A percentile compares a stretch with the other conserved stretches of the same genome.
Evolutionary conservation across 495 filamentous ascomycete genomes (phyloP).

Genomic region (Penicillium soppii): DNA sequence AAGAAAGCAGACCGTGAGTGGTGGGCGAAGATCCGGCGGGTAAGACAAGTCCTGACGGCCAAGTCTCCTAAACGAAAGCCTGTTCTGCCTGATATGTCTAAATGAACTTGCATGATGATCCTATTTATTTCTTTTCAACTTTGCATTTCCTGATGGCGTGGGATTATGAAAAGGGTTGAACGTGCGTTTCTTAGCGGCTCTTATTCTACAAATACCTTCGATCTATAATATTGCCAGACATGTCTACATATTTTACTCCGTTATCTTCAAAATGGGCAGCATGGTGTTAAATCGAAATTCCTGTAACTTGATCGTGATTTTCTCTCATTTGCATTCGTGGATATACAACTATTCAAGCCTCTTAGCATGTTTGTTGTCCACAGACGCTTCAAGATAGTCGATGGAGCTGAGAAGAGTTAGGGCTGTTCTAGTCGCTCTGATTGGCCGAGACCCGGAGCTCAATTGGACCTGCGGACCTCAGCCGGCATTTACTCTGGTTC

Average conservation of each 20-base stretch:
- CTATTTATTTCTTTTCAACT: slow-evolving; percentile 1
- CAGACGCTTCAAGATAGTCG: not conserved
- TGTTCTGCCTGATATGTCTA: slow-evolving; percentile 1
- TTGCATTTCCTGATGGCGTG: slow-evolving; percentile 8
- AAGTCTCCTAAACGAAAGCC: slow-evolving; percentile 37
- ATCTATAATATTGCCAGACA: not conserved
- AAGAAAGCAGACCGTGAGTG: slow-evolving; percentile 49
- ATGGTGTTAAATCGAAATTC: no score
- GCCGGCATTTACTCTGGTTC: not conserved
- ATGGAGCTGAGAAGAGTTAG: not conserved
- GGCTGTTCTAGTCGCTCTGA: slow-evolving; percentile 3
- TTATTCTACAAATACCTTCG: not conserved
- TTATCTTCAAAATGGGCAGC: no score
- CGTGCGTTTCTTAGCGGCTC: slow-evolving; percentile 14
- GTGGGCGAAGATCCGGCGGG: slow-evolving; percentile 51
- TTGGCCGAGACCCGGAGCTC: slow-evolving; percentile 5
- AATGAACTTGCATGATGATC: slow-evolving; percentile 5
- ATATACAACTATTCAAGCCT: no score
- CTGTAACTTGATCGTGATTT: no score
- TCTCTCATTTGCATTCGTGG: not conserved
- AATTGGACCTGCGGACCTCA: not conserved
- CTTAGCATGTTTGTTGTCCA: no score
- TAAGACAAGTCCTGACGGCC: slow-evolving; percentile 47
- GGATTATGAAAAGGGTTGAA: slow-evolving; percentile 7
- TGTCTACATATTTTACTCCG: no score